A percentile compares a stretch with the other conserved stretches of the same genome.
phyloP scores from a whole-genome alignment of 257 asterid species.

The Salvia splendens region DNA sequence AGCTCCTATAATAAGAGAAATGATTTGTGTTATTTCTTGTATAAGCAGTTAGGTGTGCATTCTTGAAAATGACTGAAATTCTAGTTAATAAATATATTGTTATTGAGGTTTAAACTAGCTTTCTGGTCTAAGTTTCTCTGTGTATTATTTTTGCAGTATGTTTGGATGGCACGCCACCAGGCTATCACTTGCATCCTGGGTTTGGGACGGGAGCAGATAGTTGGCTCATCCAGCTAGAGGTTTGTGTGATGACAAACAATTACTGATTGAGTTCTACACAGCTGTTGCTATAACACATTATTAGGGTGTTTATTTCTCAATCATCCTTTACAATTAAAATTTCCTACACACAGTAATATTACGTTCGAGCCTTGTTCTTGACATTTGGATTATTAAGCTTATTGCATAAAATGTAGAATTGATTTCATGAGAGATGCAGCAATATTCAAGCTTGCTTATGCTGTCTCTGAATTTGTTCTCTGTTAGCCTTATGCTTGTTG shows the following conservation, averaged over 20 bases:
- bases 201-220: slow-evolving; percentile 78
- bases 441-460: too few species aligned
- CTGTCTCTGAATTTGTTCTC: too few species aligned
- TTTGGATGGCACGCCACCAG: slow-evolving; percentile 90
- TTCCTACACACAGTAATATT: too few species aligned
- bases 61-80: slow-evolving; percentile 4
- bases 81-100: neutral
- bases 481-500: neutral
- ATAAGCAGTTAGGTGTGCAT: neutral
- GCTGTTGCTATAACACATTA: too few species aligned
- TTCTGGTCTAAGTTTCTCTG: slow-evolving; percentile 6
- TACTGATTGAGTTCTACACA: neutral
- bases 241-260: slow-evolving; percentile 37
- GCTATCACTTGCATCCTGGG: slow-evolving; percentile 87
- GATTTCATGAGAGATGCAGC: too few species aligned
- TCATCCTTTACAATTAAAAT: too few species aligned
- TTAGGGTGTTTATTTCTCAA: too few species aligned
- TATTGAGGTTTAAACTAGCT: neutral
- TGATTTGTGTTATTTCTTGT: neutral
- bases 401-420: too few species aligned
- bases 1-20: neutral
- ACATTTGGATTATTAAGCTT: too few species aligned
- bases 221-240: slow-evolving; percentile 97
- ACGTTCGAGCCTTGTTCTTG: too few species aligned
- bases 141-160: slow-evolving; percentile 61